phyloP scores from a whole-genome alignment of 768 basidiomycete species.

The Auricularia sp. region DNA sequence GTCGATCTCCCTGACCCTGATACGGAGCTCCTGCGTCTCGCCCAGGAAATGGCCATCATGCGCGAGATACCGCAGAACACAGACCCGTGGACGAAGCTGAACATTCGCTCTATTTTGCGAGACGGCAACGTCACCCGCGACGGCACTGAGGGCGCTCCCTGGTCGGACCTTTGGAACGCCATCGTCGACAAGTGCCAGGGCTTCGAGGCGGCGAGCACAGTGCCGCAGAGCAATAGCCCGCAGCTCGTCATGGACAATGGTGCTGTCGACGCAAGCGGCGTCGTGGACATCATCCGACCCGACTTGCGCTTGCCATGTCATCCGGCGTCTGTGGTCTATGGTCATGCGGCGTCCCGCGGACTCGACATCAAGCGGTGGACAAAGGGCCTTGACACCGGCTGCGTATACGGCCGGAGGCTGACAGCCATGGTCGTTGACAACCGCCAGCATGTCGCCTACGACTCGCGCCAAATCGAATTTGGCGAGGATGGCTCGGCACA shows the following conservation, averaged over 20 bases:
- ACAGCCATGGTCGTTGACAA: conserved; percentile 46
- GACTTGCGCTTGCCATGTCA: conserved; percentile 40
- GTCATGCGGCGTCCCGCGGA: conserved; percentile 71
- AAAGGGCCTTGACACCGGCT: conserved; percentile 79
- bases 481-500: conserved; percentile 45
- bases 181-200: conserved; percentile 52
- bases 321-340: conserved; percentile 75
- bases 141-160: conserved; percentile 45
- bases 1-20: conserved; percentile 17
- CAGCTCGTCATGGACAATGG: conserved; percentile 28
- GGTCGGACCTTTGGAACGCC: conserved; percentile 66
- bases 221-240: conserved; percentile 16
- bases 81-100: conserved; percentile 68
- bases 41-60: conserved; percentile 64
- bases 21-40: conserved; percentile 30
- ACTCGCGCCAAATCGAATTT: conserved; percentile 33
- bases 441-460: conserved; percentile 10
- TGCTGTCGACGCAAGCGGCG: neutral
- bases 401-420: conserved; percentile 59
- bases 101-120: conserved; percentile 50
- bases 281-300: neutral
- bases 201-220: conserved; percentile 17
- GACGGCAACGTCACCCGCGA: conserved; percentile 34
- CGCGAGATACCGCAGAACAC: conserved; percentile 62
- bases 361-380: conserved; percentile 78